Evolutionary conservation across 1,284 basidiomycete species (phyloP), one percentile per base, ranked within the genome.

Genomic region (Grifola frondosa): DNA sequence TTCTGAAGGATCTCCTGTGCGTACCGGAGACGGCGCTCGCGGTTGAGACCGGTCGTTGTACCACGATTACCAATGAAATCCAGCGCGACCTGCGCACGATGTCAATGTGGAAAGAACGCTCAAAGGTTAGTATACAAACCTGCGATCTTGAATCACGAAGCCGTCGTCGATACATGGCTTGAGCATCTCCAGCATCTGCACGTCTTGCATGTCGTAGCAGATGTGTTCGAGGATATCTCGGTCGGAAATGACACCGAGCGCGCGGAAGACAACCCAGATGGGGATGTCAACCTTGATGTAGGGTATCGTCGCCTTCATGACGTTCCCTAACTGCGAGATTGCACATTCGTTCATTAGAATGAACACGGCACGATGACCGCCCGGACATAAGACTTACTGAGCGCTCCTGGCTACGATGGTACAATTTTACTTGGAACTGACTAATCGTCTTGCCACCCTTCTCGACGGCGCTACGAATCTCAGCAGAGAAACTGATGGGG

Each of bases 1-100:
- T 98, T 99, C 68, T 98, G 95, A 40, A 99, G 64, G 59, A 99
- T 98, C 66, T 99, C 97, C 64, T 97, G 91, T 0, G 97, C 97
- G 59, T 98, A 97, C 37, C 92, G 85, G 52, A 97, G 88, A 68
- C 97, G 92, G 50, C 91, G 86, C 56, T 94, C 90, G 41, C 90
- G 81, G 23, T 91, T 92, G 37, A 97, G 82, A 64, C 94, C 92
- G 3, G 93, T 93, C 2, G 92, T 93, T 20, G 96, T 96, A 46
- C 95, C 96, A 79, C 97, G 87, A 65, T 97, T 93, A 34, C 97
- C 97, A 60, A 99, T 98, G 65, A 97, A 98, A 70, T 99, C 97
- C 44, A 99, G 75, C 1, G 94, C 94, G 44, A 78, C 70, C 75
- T 78, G 52, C 24, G n/a, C 13, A 22, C 19, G 38, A 32, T 30